Evolutionary conservation across 768 basidiomycete genomes (phyloP).

Genomic region (Amyloporia xantha): DNA sequence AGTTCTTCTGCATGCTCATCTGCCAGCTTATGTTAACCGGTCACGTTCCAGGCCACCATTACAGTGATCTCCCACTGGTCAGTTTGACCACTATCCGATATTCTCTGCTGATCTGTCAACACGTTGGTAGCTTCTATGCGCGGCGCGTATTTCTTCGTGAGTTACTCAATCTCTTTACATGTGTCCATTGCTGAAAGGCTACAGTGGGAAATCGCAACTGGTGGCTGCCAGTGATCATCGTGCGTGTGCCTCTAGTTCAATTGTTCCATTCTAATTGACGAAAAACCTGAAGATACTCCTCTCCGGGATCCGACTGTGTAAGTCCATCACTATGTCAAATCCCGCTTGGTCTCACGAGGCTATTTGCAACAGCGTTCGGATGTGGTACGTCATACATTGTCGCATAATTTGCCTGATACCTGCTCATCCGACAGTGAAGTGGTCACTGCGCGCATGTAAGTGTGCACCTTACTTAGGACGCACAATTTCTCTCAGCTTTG

Average conservation of each 20-base stretch:
- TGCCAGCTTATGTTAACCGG: neutral
- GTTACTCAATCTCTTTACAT: neutral
- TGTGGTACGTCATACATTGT: neutral
- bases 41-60: conserved; percentile 4
- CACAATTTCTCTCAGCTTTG: neutral
- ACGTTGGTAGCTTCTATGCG: conserved; percentile 7
- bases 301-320: conserved; percentile 4
- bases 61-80: conserved; percentile 9
- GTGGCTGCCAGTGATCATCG: neutral
- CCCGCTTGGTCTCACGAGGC: neutral
- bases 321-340: neutral
- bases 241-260: neutral
- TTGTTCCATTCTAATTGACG: neutral
- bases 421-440: neutral
- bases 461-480: neutral
- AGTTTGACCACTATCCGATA: too few relatives aligned
- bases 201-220: neutral
- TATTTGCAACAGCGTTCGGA: conserved; percentile 5
- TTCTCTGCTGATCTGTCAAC: neutral
- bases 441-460: conserved; percentile 3
- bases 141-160: conserved; percentile 7
- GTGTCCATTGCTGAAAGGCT: neutral
- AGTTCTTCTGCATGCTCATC: neutral
- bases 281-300: conserved; percentile 4
- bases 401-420: neutral